Conservation (phyloP, 139 green algal genomes). For the Chlorella sp. region DNA sequence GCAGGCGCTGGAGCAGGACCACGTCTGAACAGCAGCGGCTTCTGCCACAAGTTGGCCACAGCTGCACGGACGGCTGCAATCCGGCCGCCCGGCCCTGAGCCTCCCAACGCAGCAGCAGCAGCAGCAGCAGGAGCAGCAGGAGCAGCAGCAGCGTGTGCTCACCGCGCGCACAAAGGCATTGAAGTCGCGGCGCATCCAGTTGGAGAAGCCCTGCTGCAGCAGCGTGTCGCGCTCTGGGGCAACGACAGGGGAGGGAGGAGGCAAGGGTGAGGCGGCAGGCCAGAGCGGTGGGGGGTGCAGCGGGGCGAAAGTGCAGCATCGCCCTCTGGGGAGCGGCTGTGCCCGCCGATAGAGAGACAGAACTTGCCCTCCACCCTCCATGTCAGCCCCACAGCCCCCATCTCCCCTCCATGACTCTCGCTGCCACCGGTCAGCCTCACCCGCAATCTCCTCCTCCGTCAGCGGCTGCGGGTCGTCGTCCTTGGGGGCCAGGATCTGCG, state of each 20-base stretch:
- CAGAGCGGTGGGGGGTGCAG: background rate
- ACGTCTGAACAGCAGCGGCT: too few species aligned
- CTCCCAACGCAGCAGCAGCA: too few species aligned
- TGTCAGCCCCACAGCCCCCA: too few species aligned
- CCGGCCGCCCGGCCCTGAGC: too few species aligned
- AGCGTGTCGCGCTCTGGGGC: constrained; percentile 54
- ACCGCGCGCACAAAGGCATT: constrained; percentile 87
- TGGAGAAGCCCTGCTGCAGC: constrained; percentile 83
- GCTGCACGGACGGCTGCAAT: too few species aligned
- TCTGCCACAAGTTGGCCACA: too few species aligned
- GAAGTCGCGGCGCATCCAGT: constrained; percentile 95
- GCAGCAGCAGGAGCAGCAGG: too few species aligned
- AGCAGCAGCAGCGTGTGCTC: too few species aligned
- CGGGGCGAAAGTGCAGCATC: background rate
- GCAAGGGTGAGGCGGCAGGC: background rate
- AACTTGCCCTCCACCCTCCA: too few species aligned
- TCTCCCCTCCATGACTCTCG: background rate
- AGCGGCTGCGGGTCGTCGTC: constrained; percentile 87
- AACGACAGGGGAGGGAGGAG: background rate
- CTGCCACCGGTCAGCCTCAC: constrained; percentile 20
- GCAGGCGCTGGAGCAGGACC: too few species aligned
- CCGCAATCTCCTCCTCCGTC: constrained; percentile 81
- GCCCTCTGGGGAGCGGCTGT: too few species aligned
- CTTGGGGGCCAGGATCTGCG: constrained; percentile 41
- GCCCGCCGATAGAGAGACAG: too few species aligned